These are phyloP conservation scores for Adiantum capillusveneris DNA, from an alignment of 75 land plant genomes.

Conservation along the genomic window DNA sequence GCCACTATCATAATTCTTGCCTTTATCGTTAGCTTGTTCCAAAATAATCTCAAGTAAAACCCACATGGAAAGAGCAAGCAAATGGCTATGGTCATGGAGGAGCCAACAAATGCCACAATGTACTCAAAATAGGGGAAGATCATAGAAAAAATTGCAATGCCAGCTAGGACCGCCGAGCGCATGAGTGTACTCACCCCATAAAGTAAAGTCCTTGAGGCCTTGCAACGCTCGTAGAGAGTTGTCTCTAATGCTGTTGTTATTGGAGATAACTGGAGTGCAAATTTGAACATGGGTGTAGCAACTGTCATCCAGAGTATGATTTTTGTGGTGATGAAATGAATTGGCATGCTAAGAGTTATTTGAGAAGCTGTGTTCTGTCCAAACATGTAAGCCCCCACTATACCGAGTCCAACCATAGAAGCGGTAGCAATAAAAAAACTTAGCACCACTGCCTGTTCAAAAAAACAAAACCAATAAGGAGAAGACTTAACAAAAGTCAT, in stretches of 20 bases:
- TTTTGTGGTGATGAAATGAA: constrained; percentile 41
- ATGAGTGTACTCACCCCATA: constrained; percentile 8
- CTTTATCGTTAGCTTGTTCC: not conserved
- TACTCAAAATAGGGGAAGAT: constrained; percentile 64
- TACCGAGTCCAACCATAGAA: constrained; percentile 45
- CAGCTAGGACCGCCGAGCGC: constrained; percentile 28
- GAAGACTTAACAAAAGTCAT: too few species aligned
- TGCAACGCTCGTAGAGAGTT: constrained; percentile 21
- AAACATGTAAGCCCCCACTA: constrained; percentile 63
- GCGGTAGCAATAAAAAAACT: constrained; percentile 50
- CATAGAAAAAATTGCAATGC: constrained; percentile 34
- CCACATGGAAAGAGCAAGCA: constrained; percentile 53
- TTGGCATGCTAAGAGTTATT: constrained; percentile 81
- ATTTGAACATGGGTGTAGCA: constrained; percentile 72
- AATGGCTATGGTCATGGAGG: constrained; percentile 48
- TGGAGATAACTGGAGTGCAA: constrained; percentile 61
- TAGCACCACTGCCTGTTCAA: constrained; percentile 40
- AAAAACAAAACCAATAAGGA: not conserved
- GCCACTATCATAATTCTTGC: not conserved
- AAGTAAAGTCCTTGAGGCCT: constrained; percentile 22
- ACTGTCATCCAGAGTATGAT: constrained; percentile 71
- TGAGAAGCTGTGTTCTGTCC: constrained; percentile 48
- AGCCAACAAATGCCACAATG: constrained; percentile 60
- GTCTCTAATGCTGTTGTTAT: constrained; percentile 59
- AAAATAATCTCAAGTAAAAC: constrained; percentile 52